phyloP scores from a whole-genome alignment of 495 filamentous ascomycete species.

The Ascodesmis nigricans region DNA sequence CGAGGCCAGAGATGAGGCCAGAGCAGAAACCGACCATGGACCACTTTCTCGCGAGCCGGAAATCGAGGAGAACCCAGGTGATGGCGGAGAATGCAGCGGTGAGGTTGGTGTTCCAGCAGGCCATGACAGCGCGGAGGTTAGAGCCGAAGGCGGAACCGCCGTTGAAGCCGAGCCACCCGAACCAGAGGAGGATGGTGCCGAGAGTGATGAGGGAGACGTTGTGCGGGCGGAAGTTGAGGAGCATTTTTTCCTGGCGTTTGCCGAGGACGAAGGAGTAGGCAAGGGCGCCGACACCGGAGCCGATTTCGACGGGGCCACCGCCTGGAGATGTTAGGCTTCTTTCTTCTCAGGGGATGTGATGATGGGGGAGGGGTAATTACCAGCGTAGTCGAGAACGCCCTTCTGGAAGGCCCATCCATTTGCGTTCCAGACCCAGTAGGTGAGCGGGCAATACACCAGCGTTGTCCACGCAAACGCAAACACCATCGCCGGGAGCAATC shows the following conservation, averaged over 20 bases:
- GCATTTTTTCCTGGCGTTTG: constrained; percentile 96
- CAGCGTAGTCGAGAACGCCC: constrained; percentile 89
- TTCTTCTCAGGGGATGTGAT: not conserved
- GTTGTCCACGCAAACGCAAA: constrained; percentile 94
- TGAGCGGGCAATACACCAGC: constrained; percentile 86
- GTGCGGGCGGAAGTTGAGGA: constrained; percentile 80
- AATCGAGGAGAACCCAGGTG: constrained; percentile 85
- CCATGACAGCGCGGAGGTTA: constrained; percentile 85
- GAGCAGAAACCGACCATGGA: constrained; percentile 99
- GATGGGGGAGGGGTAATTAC: constrained; percentile 21
- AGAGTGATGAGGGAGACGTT: constrained; percentile 95
- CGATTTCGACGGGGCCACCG: constrained; percentile 94
- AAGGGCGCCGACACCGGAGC: constrained; percentile 73
- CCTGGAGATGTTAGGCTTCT: constrained; percentile 7
- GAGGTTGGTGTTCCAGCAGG: constrained; percentile 91
- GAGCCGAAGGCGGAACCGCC: constrained; percentile 92
- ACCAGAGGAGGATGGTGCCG: constrained; percentile 90
- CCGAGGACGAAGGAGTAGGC: constrained; percentile 93
- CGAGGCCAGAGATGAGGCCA: constrained; percentile 70
- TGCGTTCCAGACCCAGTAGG: constrained; percentile 86
- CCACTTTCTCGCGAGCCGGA: constrained; percentile 88
- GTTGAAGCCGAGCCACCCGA: constrained; percentile 98
- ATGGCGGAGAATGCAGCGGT: constrained; percentile 73
- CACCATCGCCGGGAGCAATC: constrained; percentile 82
- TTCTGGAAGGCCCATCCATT: constrained; percentile 87